Conservation (phyloP, 352 stramenopile genomes). For the Thraustochytrium striatum region DNA sequence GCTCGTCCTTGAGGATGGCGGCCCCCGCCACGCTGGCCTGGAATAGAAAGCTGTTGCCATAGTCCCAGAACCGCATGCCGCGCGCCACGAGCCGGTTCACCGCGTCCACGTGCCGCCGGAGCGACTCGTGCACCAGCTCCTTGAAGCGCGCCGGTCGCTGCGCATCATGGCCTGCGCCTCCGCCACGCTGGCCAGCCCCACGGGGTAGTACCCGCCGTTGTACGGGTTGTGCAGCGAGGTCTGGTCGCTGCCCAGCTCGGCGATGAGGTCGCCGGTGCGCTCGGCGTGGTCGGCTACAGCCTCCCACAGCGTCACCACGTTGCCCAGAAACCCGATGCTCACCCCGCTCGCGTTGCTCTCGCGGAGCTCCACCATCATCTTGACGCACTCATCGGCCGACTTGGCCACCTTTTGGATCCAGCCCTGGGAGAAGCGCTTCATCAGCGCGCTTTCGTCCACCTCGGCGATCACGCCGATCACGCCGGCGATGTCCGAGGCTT, state of each 20-base stretch:
- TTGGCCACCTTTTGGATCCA: constrained; percentile 75
- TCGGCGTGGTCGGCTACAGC: constrained; percentile 62
- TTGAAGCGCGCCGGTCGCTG: constrained; percentile 68
- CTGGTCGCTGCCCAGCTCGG: constrained; percentile 77
- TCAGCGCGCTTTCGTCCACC: constrained; percentile 68
- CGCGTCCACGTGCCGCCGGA: constrained; percentile 69
- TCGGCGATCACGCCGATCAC: constrained; percentile 77
- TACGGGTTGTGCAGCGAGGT: constrained; percentile 81
- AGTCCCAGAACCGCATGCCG: constrained; percentile 82
- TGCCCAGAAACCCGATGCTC: constrained; percentile 74
- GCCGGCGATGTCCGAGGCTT: constrained; percentile 63
- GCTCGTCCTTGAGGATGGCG: constrained; percentile 64
- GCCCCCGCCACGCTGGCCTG: constrained; percentile 72
- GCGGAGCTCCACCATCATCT: constrained; percentile 55
- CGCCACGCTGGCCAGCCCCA: constrained; percentile 68
- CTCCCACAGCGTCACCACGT: constrained; percentile 79
- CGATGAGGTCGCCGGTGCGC: constrained; percentile 60
- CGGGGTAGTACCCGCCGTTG: constrained; percentile 80
- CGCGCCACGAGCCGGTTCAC: constrained; percentile 70
- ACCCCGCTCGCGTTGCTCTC: constrained; percentile 65
- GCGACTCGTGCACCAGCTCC: constrained; percentile 67
- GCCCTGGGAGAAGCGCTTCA: constrained; percentile 73
- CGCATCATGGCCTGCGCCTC: constrained; percentile 74
- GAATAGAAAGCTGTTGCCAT: constrained; percentile 80
- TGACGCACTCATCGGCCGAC: constrained; percentile 65